Evolutionary conservation across 495 filamentous ascomycete genomes (phyloP), one percentile per base, ranked within the genome.

Genomic region (Annulohypoxylon maeteangense): DNA sequence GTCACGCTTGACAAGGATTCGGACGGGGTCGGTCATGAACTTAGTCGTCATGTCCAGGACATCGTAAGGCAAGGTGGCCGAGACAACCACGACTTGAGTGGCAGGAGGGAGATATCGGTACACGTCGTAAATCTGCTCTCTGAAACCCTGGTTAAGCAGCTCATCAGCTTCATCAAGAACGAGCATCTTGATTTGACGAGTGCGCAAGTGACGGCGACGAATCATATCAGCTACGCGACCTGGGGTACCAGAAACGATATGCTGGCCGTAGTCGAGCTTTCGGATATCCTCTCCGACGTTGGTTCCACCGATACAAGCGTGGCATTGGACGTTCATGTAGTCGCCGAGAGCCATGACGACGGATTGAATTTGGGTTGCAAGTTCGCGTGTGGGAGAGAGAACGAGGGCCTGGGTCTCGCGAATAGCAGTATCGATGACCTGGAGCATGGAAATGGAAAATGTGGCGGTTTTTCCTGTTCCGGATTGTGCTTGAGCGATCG

Each of bases 281-380:
- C 93, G 91, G 74, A 98, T 98, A 80, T 99, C 95, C 68, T 98
- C 95, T 47, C 95, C 92, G 61, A 99, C 92, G 76, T 95, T 97
- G 67, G 95, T 99, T 31, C 95, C 95, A 70, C 95, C 95, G 81
- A 99, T 99, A 80, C 96, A 98, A 72, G 95, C 94, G 74, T 99
- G 95, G 82, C 96, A 98, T 81, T 99, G 93, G 1, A 98, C 92
- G 77, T 98, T 99, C 96, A 98, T 98, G 85, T 96, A 99, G 78
- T 99, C 95, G 55, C 95, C 95, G 29, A 99, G 90, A 14, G 94
- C 95, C 87, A 98, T 93, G 71, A 99, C 90, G 58, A 99, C 95
- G 50, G 93, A 96, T 78, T 98, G 95, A 73, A 99, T 99, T 80
- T 99, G 95, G 59, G 93, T 95, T 36, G 95, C 95, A 61, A 99